Evolutionary conservation across 2,329 filamentous ascomycete genomes (phyloP).

Genomic region (Shiraia sp.): DNA sequence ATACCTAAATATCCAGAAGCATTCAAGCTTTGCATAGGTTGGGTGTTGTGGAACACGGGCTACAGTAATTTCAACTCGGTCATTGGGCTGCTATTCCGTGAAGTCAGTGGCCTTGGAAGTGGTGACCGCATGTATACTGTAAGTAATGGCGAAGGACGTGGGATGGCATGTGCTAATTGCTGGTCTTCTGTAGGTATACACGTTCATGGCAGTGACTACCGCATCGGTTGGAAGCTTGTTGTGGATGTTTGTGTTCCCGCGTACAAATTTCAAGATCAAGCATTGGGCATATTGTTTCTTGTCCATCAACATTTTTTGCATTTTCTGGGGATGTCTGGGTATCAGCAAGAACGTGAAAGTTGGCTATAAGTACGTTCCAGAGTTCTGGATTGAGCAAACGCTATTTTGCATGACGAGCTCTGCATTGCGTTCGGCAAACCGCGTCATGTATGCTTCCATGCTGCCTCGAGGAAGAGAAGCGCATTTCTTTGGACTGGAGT

Average conservation of each 20-base stretch:
- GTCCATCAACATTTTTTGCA: conserved; percentile 5
- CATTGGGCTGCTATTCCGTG: conserved; percentile 14
- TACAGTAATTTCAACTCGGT: conserved; percentile 19
- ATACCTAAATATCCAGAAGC: conserved; percentile 17
- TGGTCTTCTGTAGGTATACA: conserved; percentile 5
- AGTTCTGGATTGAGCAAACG: conserved; percentile 6
- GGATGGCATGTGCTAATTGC: neutral
- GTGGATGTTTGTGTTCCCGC: conserved; percentile 18
- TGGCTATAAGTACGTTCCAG: conserved; percentile 6
- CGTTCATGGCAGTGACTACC: conserved; percentile 19
- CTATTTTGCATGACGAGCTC: conserved; percentile 7
- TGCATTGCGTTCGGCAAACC: conserved; percentile 3
- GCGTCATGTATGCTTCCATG: conserved; percentile 7
- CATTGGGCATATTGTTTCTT: conserved; percentile 7
- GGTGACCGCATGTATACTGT: conserved; percentile 18
- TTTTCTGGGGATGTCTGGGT: conserved; percentile 5
- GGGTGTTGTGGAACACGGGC: conserved; percentile 25
- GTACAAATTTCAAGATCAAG: conserved; percentile 8
- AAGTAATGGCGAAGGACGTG: neutral
- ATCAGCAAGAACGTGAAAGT: conserved; percentile 7
- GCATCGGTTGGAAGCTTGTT: conserved; percentile 16
- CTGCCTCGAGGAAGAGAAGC: conserved; percentile 3
- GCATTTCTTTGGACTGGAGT: conserved; percentile 7
- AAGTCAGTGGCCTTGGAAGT: conserved; percentile 17
- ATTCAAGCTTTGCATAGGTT: conserved; percentile 23